phyloP scores from a whole-genome alignment of 176 grass and related monocot genomes.

The Paspalum vaginatum region DNA sequence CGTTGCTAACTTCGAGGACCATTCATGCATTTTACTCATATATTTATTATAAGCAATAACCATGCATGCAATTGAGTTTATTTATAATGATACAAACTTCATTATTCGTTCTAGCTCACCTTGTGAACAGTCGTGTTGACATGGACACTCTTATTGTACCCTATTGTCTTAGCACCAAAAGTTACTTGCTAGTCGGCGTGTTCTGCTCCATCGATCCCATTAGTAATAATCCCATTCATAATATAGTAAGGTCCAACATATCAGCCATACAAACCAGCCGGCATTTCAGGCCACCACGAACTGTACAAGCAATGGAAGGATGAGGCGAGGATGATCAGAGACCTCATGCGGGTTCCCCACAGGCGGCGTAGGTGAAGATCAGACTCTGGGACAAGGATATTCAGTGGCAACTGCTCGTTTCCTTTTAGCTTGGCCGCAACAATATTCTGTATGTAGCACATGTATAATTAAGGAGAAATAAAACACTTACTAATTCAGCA shows the following conservation, averaged over 20 bases:
- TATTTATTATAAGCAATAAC: too few relatives aligned
- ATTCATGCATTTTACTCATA: too few relatives aligned
- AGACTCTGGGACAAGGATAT: constrained; percentile 39
- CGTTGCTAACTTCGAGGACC: too few relatives aligned
- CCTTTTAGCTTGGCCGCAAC: constrained; percentile 34
- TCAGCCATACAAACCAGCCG: background rate
- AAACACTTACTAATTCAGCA: too few relatives aligned
- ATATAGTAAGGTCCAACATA: too few relatives aligned
- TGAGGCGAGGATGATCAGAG: background rate
- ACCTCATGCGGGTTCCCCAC: constrained; percentile 48
- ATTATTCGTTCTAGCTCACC: too few relatives aligned
- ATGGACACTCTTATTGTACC: constrained; percentile 14
- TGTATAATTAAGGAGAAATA: too few relatives aligned
- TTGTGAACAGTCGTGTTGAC: constrained; percentile 38
- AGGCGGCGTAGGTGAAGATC: constrained; percentile 57
- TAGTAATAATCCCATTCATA: too few relatives aligned
- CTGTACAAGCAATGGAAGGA: too few relatives aligned
- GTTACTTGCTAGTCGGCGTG: background rate
- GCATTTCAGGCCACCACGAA: background rate
- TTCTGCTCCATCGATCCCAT: constrained; percentile 12
- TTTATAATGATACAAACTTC: background rate
- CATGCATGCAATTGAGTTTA: background rate
- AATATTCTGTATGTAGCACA: background rate
- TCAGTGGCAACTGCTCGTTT: constrained; percentile 45
- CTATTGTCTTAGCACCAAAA: constrained; percentile 10